Conservation (phyloP, 2,329 filamentous ascomycete species). For the Scedosporium boydii region DNA sequence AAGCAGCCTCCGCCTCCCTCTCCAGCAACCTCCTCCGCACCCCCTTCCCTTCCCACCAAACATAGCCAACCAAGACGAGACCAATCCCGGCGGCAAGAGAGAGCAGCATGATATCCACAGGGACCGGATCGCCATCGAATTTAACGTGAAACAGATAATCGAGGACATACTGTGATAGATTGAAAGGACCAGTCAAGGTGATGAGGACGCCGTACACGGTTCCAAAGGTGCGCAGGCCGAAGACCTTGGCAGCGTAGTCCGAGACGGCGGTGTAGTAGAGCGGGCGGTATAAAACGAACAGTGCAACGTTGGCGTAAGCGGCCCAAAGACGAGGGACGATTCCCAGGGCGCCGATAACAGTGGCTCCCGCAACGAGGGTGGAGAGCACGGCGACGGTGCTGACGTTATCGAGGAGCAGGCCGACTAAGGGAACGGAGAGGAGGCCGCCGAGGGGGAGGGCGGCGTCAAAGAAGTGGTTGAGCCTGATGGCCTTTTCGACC, state of each 20-base stretch:
- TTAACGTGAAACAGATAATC: conserved; percentile 67
- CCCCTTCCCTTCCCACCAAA: conserved; percentile 33
- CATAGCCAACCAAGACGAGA: conserved; percentile 54
- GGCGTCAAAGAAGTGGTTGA: conserved; percentile 78
- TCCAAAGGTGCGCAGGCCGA: conserved; percentile 84
- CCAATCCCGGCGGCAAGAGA: conserved; percentile 55
- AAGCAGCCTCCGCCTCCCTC: conserved; percentile 9
- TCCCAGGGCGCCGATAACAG: conserved; percentile 66
- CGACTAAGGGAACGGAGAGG: conserved; percentile 79
- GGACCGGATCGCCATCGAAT: conserved; percentile 64
- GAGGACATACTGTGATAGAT: conserved; percentile 73
- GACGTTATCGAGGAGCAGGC: conserved; percentile 65
- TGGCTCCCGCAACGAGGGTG: conserved; percentile 61
- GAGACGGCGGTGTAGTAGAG: conserved; percentile 88
- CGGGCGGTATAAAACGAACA: conserved; percentile 79
- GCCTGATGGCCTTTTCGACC: conserved; percentile 47
- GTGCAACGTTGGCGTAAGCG: conserved; percentile 63
- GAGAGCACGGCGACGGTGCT: conserved; percentile 63
- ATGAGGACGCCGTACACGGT: conserved; percentile 92
- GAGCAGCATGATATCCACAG: conserved; percentile 65
- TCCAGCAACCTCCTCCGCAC: conserved; percentile 20
- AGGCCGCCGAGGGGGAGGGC: conserved; percentile 74
- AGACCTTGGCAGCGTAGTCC: conserved; percentile 85
- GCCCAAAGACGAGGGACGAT: conserved; percentile 60
- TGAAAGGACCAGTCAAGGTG: conserved; percentile 72